A percentile compares a stretch with the other conserved stretches of the same genome.
Conservation (phyloP, 2,329 filamentous ascomycete genomes). For the Davidsoniella australis region DNA sequence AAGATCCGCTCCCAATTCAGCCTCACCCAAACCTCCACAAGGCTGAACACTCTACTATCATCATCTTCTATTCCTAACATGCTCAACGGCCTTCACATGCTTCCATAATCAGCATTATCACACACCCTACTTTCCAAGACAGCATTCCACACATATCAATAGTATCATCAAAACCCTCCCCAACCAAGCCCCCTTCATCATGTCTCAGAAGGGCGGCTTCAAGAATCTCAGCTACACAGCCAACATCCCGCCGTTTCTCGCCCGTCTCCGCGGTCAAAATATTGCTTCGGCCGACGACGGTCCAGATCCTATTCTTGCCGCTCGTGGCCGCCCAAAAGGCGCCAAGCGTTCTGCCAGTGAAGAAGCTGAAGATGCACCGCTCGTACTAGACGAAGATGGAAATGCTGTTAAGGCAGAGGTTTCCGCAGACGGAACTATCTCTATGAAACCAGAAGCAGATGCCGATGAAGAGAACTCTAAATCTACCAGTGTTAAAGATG, state of each 20-base stretch:
- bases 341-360: slow-evolving; percentile 41
- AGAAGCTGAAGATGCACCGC: slow-evolving; percentile 59
- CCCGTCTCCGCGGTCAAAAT: slow-evolving; percentile 36
- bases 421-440: slow-evolving; percentile 26
- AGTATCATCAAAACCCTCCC: slow-evolving; percentile 10
- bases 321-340: slow-evolving; percentile 31
- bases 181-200: slow-evolving; percentile 17
- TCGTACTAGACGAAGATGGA: slow-evolving; percentile 56
- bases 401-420: slow-evolving; percentile 40
- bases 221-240: slow-evolving; percentile 53
- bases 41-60: no score
- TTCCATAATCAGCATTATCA: no score
- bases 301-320: slow-evolving; percentile 35
- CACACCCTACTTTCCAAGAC: no score
- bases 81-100: no score
- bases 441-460: not conserved
- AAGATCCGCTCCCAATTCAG: no score
- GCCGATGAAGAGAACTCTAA: slow-evolving; percentile 15
- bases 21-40: no score
- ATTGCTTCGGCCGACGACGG: slow-evolving; percentile 28
- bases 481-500: slow-evolving; percentile 12
- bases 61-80: no score
- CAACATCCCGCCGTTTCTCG: slow-evolving; percentile 43
- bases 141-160: no score
- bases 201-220: slow-evolving; percentile 46